Conservation (phyloP, 2,329 filamentous ascomycete genomes). For the Nannizzia gypsea region DNA sequence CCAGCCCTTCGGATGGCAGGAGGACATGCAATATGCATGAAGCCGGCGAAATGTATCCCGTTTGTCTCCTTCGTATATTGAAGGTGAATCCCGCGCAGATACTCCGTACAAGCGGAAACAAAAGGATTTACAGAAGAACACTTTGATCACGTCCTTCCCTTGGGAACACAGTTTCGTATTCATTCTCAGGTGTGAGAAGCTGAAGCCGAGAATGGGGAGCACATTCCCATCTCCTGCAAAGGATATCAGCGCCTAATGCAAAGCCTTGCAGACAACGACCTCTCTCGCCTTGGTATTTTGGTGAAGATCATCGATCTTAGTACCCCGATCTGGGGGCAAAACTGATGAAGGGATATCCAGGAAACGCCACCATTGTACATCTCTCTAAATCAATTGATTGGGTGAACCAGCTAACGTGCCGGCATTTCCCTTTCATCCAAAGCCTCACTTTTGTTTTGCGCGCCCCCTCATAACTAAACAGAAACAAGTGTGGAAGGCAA, state of each 20-base stretch:
- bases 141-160: not conserved
- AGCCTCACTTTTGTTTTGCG: not conserved
- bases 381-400: not conserved
- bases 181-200: not conserved
- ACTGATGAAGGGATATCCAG: not conserved
- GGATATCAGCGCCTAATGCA: not conserved
- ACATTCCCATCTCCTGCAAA: not conserved
- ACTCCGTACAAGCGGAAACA: not conserved
- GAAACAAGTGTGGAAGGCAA: not conserved
- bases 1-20: not conserved
- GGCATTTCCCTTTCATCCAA: not conserved
- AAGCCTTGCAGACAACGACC: not conserved
- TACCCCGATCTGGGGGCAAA: not conserved
- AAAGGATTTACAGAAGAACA: not conserved
- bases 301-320: not conserved
- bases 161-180: conserved; percentile 1
- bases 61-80: not conserved
- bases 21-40: not conserved
- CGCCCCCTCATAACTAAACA: not conserved
- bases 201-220: not conserved
- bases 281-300: not conserved
- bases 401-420: not conserved
- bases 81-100: not conserved
- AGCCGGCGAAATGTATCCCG: not conserved
- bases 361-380: conserved; percentile 1